A percentile compares a stretch with the other conserved stretches of the same genome.
These are phyloP conservation scores for Talaromyces sp. DNA, from an alignment of 2,329 filamentous ascomycete genomes.

Conservation along the genomic window DNA sequence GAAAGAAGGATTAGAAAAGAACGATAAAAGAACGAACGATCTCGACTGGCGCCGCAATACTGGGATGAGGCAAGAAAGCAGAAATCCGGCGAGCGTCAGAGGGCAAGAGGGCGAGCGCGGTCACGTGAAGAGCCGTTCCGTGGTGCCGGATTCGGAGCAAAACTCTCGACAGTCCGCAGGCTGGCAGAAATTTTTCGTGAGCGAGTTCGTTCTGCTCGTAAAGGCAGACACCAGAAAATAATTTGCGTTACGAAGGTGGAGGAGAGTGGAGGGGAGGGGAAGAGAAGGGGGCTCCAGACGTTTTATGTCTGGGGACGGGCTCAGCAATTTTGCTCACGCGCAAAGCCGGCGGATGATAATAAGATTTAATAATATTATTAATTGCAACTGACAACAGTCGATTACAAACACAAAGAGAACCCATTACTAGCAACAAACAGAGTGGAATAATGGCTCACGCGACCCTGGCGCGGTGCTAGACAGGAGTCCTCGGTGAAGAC, in stretches of 20 bases:
- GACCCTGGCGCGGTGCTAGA: background rate
- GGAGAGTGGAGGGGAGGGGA: background rate
- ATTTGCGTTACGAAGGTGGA: background rate
- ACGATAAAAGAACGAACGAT: background rate
- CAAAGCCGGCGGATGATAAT: background rate
- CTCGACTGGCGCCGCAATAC: background rate
- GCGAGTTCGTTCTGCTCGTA: background rate
- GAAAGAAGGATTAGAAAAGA: background rate
- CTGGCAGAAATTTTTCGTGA: background rate
- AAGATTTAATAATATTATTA: background rate
- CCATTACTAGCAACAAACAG: background rate
- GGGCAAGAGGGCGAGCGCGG: constrained; percentile 5
- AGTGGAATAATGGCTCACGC: background rate
- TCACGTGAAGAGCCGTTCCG: constrained; percentile 5
- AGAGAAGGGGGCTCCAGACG: background rate
- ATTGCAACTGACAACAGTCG: background rate
- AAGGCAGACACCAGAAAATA: background rate
- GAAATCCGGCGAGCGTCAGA: background rate
- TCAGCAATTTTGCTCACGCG: background rate
- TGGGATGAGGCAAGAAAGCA: background rate
- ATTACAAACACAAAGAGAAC: background rate
- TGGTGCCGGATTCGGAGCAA: constrained; percentile 8
- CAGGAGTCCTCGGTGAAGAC: background rate
- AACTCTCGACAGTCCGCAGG: background rate
- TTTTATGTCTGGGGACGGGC: background rate